A percentile compares a stretch with the other conserved stretches of the same genome.
These are phyloP conservation scores for Magnusiomyces ingens DNA, from an alignment of 1,139 yeast species.

Conservation along the genomic window DNA sequence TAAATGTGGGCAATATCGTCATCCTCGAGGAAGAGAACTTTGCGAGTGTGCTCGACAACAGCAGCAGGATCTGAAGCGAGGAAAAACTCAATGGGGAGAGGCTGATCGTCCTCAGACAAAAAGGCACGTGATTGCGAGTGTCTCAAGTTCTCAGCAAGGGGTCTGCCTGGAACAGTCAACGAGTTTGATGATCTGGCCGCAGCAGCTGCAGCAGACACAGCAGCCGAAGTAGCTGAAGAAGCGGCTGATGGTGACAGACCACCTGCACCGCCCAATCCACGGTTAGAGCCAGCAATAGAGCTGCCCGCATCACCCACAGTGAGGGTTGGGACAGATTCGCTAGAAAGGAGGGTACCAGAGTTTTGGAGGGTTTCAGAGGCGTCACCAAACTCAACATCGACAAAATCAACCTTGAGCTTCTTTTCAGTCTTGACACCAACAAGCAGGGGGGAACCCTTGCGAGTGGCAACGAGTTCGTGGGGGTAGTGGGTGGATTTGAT, in stretches of 20 bases:
- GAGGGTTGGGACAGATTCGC: background rate
- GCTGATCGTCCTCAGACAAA: conserved; percentile 83
- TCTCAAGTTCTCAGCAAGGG: conserved; percentile 44
- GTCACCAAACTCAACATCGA: conserved; percentile 94
- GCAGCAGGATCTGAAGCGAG: conserved; percentile 97
- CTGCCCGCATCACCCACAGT: background rate
- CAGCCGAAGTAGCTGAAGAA: conserved; percentile 1
- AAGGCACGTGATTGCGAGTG: conserved; percentile 92
- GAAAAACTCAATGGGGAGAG: conserved; percentile 93
- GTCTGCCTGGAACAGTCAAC: conserved; percentile 19
- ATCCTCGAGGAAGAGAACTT: conserved; percentile 92
- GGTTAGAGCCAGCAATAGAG: background rate
- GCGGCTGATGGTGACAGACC: background rate
- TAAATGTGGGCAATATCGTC: conserved; percentile 98
- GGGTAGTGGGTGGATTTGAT: conserved; percentile 92
- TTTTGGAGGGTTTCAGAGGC: conserved; percentile 24
- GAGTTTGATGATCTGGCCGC: conserved; percentile 8
- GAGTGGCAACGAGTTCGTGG: conserved; percentile 91
- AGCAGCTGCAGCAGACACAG: conserved; percentile 3
- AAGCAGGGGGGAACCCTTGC: conserved; percentile 95
- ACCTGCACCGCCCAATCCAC: background rate
- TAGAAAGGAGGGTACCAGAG: conserved; percentile 13
- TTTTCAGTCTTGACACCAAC: conserved; percentile 96
- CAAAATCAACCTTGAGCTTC: conserved; percentile 94
- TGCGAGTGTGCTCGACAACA: conserved; percentile 95